phyloP scores from a whole-genome alignment of 2,329 filamentous ascomycete species.

The Fusarium tanahbumbuense region DNA sequence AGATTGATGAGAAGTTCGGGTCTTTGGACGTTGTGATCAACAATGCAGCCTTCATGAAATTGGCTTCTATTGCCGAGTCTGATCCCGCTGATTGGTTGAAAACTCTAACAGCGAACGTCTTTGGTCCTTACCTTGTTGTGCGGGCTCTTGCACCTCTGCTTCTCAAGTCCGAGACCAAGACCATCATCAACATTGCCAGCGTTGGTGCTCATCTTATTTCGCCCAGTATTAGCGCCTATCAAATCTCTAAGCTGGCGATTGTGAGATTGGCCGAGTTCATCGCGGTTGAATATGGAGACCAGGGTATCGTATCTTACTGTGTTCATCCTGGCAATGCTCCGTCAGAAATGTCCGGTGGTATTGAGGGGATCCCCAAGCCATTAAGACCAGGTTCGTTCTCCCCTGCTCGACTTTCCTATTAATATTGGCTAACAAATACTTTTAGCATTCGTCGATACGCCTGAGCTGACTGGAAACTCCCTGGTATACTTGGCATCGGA shows the following conservation, averaged over 20 bases:
- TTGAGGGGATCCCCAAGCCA: constrained; percentile 1
- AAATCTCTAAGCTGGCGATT: constrained; percentile 33
- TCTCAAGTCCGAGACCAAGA: not conserved
- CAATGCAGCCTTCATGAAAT: constrained; percentile 24
- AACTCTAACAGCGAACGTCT: constrained; percentile 4
- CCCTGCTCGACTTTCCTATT: fast-evolving
- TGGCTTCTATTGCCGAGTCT: constrained; percentile 5
- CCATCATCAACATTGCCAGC: constrained; percentile 15
- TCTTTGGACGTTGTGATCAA: constrained; percentile 15
- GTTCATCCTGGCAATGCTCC: constrained; percentile 32
- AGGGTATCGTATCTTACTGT: not conserved
- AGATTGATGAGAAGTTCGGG: not conserved
- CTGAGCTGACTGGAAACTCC: constrained; percentile 26
- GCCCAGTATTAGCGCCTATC: constrained; percentile 22
- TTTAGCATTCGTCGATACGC: constrained; percentile 28
- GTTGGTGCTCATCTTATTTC: constrained; percentile 25
- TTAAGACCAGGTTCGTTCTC: constrained; percentile 6
- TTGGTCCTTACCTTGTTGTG: constrained; percentile 9
- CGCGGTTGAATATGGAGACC: constrained; percentile 14
- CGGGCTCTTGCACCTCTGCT: constrained; percentile 9
- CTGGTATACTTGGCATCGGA: constrained; percentile 20
- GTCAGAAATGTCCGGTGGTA: constrained; percentile 11
- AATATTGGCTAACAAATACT: not conserved
- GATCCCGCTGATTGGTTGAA: constrained; percentile 17
- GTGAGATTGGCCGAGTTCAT: constrained; percentile 32